phyloP scores from a whole-genome alignment of 2,329 filamentous ascomycete genomes.

The Capronia coronata region DNA sequence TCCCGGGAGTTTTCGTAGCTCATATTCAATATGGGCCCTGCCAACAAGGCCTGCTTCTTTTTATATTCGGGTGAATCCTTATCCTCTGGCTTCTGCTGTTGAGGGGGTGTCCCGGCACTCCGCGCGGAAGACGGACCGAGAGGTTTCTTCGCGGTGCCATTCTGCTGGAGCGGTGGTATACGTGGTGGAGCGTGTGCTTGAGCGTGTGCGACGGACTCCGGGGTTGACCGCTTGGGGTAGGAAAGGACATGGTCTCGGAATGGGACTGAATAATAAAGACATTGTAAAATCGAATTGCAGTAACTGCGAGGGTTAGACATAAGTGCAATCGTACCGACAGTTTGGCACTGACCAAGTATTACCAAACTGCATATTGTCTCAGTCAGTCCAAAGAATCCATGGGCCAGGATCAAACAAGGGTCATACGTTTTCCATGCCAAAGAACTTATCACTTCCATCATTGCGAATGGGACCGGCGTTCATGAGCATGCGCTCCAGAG shows the following conservation, averaged over 20 bases:
- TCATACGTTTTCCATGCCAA: conserved; percentile 93
- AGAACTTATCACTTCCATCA: conserved; percentile 96
- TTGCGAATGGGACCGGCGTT: conserved; percentile 72
- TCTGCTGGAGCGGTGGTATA: conserved; percentile 43
- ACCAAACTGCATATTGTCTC: conserved; percentile 61
- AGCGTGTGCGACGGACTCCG: conserved; percentile 61
- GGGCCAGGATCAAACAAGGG: conserved; percentile 8
- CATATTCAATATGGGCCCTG: conserved; percentile 79
- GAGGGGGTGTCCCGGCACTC: conserved; percentile 32
- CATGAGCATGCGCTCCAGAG: conserved; percentile 68
- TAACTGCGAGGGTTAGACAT: conserved; percentile 58
- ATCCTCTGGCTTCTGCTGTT: conserved; percentile 70
- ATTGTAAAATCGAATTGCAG: conserved; percentile 97
- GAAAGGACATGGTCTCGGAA: conserved; percentile 93
- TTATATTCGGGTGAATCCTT: conserved; percentile 96
- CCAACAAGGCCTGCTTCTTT: conserved; percentile 88
- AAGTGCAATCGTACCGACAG: conserved; percentile 14
- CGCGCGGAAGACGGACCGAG: conserved; percentile 32
- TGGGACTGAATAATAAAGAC: conserved; percentile 87
- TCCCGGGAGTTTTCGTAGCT: conserved; percentile 69
- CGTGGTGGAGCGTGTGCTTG: conserved; percentile 55
- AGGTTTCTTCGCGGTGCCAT: conserved; percentile 43
- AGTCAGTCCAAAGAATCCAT: conserved; percentile 24
- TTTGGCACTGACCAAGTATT: conserved; percentile 74
- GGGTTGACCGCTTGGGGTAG: conserved; percentile 68